These are phyloP conservation scores for Exsudoporus frostii DNA, from an alignment of 768 basidiomycete species.

Conservation along the genomic window DNA sequence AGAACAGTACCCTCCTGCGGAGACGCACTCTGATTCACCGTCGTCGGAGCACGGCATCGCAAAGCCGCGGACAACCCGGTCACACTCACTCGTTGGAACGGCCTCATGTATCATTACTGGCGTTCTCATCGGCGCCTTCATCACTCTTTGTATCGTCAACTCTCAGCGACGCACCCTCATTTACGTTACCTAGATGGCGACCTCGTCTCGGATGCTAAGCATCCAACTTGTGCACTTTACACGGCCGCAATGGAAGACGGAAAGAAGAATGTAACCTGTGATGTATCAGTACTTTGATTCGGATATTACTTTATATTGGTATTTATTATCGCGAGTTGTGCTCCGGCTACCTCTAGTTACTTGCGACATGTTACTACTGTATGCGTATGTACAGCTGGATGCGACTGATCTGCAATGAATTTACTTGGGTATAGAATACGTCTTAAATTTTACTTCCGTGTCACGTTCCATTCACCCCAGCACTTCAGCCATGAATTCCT, in stretches of 20 bases:
- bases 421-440: not conserved
- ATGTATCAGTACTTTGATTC: slow-evolving; percentile 21
- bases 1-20: slow-evolving; percentile 12
- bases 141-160: slow-evolving; percentile 50
- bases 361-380: not conserved
- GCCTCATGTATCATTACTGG: slow-evolving; percentile 54
- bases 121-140: slow-evolving; percentile 56
- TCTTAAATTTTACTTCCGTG: not conserved
- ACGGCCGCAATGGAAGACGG: not conserved
- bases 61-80: slow-evolving; percentile 18
- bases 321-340: slow-evolving; percentile 22
- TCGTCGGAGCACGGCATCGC: slow-evolving; percentile 1
- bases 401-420: not conserved
- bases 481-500: slow-evolving; percentile 20
- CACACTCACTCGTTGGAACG: slow-evolving; percentile 30
- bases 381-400: not conserved
- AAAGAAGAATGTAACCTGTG: slow-evolving; percentile 3
- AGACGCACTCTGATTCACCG: slow-evolving; percentile 11
- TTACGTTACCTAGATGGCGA: slow-evolving; percentile 29
- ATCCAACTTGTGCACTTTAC: not conserved
- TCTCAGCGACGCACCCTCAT: slow-evolving; percentile 47
- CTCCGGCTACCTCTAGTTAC: slow-evolving; percentile 4
- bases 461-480: not conserved
- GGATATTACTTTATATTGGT: slow-evolving; percentile 26
- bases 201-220: not conserved